A percentile compares a stretch with the other conserved stretches of the same genome.
phyloP scores from a whole-genome alignment of 2,329 filamentous ascomycete genomes.

The Arachnopeziza araneosa region DNA sequence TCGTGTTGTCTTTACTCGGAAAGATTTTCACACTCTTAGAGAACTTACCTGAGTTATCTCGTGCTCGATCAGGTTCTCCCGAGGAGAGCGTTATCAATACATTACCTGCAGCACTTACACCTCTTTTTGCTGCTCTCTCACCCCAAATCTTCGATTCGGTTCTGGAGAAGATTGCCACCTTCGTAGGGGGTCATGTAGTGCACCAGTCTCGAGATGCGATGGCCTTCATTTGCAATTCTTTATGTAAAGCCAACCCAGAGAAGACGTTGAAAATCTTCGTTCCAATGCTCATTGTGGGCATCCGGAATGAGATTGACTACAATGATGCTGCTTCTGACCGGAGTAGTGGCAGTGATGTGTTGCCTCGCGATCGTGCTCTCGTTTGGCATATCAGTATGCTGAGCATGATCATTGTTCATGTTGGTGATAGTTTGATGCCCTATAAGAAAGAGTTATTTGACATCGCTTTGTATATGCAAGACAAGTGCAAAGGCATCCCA shows the following conservation, averaged over 20 bases:
- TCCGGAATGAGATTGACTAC: slow-evolving; percentile 93
- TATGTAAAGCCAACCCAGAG: slow-evolving; percentile 92
- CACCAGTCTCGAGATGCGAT: slow-evolving; percentile 96
- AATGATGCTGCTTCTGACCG: slow-evolving; percentile 93
- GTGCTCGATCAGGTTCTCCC: slow-evolving; percentile 82
- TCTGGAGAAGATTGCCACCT: slow-evolving; percentile 84
- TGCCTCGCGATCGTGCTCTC: slow-evolving; percentile 84
- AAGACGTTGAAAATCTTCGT: slow-evolving; percentile 89
- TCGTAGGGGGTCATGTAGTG: slow-evolving; percentile 90
- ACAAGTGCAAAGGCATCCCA: slow-evolving; percentile 86
- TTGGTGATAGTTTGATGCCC: slow-evolving; percentile 81
- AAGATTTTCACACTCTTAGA: slow-evolving; percentile 94
- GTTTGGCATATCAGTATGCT: slow-evolving; percentile 98
- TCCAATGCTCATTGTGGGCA: slow-evolving; percentile 83
- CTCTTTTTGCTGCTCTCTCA: slow-evolving; percentile 83
- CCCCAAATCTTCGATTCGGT: slow-evolving; percentile 90
- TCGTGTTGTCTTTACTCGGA: slow-evolving; percentile 82
- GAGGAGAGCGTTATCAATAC: slow-evolving; percentile 98
- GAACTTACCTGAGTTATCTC: slow-evolving; percentile 85
- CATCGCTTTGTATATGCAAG: slow-evolving; percentile 93
- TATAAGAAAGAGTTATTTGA: slow-evolving; percentile 87
- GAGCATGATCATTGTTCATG: slow-evolving; percentile 96
- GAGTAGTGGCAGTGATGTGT: slow-evolving; percentile 86
- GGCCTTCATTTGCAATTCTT: slow-evolving; percentile 94
- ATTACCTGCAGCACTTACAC: slow-evolving; percentile 83